Base-by-base conservation (phyloP, 108 stramenopile species). In the Fragilariopsis cylindrus region DNA sequence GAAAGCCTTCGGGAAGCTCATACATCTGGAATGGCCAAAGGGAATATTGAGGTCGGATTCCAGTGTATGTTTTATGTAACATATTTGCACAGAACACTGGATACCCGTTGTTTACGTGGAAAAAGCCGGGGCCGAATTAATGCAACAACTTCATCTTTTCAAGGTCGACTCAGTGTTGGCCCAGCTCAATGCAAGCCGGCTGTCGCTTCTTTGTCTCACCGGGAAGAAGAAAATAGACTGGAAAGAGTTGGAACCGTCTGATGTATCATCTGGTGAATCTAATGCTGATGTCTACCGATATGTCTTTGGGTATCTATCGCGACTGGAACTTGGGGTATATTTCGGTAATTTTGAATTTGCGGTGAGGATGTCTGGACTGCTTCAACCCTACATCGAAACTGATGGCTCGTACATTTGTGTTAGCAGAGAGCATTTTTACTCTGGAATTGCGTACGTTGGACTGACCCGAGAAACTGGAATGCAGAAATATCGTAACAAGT, bases 21-120 rank as follows among this genome's bases (percentile, higher is more conserved):
- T 52, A 15, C 57, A 48, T 47, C 64, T 30, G 79, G 63, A 21
- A 80, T 80, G 79, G 73, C 65, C 15, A 69, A 50, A 54, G 79
- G 79, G 5, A 71, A 74, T 30, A 50, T 80, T 56, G 79, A 80
- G 47, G 48, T 74, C 12, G 73, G 66, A n/a, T 74, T 80, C 47
- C 69, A 73, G 11, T 67, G 48, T 44, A 50, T 39, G 71, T 63
- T 57, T 48, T 70, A 16, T 67, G 55, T 41, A 69, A 69, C 30
- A 70, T 58, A 50, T 70, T 76, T 39, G 76, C 76, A 9, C 68
- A 65, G 9, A 21, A 40, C 9, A 18, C 69, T 54, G 77, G 77
- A 43, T 78, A 78, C 45, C 77, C 77, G 4, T 50, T 78, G 77
- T 42, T 12, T 40, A 57, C 4, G 57, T 78, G n/a, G 71, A 69